Conservation (phyloP, 1,139 yeast species). For the Saccharomyces hybrid region DNA sequence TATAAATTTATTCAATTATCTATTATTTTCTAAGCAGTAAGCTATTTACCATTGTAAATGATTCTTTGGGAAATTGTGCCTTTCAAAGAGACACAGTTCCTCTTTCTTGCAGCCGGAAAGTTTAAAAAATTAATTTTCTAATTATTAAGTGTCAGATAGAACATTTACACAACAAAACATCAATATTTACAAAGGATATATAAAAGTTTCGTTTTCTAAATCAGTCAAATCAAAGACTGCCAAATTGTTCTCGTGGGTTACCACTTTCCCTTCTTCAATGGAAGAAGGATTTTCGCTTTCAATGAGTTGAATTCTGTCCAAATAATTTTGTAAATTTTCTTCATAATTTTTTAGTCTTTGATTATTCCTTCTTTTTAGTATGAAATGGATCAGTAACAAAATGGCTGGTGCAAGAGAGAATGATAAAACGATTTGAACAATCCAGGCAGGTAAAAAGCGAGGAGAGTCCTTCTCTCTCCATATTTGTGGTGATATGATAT, state of each 20-base stretch:
- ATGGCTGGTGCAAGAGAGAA: constrained; percentile 38
- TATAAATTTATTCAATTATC: too few relatives aligned
- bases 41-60: too few relatives aligned
- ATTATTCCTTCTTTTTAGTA: constrained; percentile 35
- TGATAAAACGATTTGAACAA: constrained; percentile 44
- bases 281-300: constrained; percentile 33
- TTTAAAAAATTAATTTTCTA: background rate
- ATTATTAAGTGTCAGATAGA: background rate
- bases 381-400: constrained; percentile 35
- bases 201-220: constrained; percentile 39
- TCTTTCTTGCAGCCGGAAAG: background rate
- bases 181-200: constrained; percentile 34
- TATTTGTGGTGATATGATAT: constrained; percentile 41
- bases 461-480: constrained; percentile 39
- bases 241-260: background rate
- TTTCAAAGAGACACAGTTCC: background rate
- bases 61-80: background rate
- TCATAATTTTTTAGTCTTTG: constrained; percentile 24
- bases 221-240: constrained; percentile 43
- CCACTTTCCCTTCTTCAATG: constrained; percentile 15
- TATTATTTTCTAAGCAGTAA: background rate
- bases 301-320: constrained; percentile 24
- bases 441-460: constrained; percentile 43
- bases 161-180: background rate
- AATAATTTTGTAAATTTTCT: constrained; percentile 5